Evolutionary conservation across 495 filamentous ascomycete genomes (phyloP).

Genomic region (Aspergillus diversus): DNA sequence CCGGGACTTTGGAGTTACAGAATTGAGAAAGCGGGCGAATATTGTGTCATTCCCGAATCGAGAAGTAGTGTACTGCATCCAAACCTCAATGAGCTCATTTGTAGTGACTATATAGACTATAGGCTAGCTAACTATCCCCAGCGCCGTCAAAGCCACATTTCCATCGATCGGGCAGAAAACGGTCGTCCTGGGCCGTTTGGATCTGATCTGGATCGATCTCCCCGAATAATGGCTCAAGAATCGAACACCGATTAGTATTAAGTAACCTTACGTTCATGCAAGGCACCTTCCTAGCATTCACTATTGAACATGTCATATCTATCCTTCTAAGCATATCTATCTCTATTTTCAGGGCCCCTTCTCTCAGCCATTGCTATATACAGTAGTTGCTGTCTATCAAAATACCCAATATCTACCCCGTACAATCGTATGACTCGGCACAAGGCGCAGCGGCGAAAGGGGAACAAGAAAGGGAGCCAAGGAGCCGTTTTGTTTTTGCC

Average conservation of each 20-base stretch:
- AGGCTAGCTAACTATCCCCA: no score
- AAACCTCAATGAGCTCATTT: no score
- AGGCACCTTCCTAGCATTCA: slow-evolving; percentile 15
- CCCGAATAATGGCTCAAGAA: neutral
- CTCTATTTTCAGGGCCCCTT: slow-evolving; percentile 11
- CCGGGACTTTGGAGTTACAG: no score
- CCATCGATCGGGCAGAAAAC: neutral
- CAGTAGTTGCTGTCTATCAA: slow-evolving; percentile 9
- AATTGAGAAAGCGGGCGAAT: no score
- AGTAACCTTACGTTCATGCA: slow-evolving; percentile 18
- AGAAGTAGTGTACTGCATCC: no score
- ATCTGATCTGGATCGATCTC: neutral
- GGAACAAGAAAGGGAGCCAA: neutral
- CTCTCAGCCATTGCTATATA: slow-evolving; percentile 6
- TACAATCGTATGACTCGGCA: slow-evolving; percentile 4
- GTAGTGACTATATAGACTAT: no score
- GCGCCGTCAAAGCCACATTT: no score
- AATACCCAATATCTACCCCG: slow-evolving; percentile 1
- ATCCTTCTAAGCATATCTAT: slow-evolving; percentile 1
- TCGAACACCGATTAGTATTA: neutral
- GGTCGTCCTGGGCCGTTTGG: neutral
- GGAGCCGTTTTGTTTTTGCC: no score
- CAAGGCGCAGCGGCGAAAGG: neutral
- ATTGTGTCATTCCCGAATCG: no score
- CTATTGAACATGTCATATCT: slow-evolving; percentile 12